These are phyloP conservation scores for Turnera subulata DNA, from an alignment of 345 rosid species.

Conservation along the genomic window DNA sequence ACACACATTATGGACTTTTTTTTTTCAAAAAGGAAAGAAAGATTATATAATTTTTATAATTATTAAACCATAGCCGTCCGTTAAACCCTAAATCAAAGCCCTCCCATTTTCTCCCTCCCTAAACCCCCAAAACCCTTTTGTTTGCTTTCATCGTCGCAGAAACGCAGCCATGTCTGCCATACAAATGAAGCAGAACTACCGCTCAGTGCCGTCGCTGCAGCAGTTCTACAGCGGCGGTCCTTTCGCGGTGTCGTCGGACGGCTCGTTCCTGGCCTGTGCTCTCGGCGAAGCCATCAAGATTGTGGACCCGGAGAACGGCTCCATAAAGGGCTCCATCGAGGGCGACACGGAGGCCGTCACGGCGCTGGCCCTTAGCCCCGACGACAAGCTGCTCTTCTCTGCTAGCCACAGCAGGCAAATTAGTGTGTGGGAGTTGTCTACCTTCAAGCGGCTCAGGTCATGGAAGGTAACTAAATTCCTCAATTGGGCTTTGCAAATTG, in stretches of 20 bases:
- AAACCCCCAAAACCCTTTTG: background rate
- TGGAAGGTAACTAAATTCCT: constrained; percentile 74
- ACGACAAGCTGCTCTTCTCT: constrained; percentile 75
- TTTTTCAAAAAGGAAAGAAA: no score
- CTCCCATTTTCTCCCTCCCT: background rate
- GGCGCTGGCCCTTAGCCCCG: constrained; percentile 75
- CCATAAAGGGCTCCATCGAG: constrained; percentile 60
- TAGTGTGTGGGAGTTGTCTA: constrained; percentile 84
- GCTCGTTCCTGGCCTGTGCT: constrained; percentile 72
- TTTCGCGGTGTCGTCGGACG: constrained; percentile 66
- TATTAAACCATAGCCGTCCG: no score
- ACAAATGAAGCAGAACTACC: constrained; percentile 61
- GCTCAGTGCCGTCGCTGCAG: constrained; percentile 58
- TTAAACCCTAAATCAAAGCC: background rate
- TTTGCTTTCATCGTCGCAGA: no score
- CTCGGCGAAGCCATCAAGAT: constrained; percentile 74
- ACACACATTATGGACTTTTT: no score
- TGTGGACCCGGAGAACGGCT: constrained; percentile 54
- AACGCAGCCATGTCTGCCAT: constrained; percentile 36
- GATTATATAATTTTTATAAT: no score
- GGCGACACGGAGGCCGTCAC: constrained; percentile 65
- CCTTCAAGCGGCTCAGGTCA: constrained; percentile 69
- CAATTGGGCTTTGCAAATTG: background rate
- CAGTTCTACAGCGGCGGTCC: constrained; percentile 96
- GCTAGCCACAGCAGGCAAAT: constrained; percentile 91